phyloP scores from a whole-genome alignment of 495 filamentous ascomycete genomes.

The Aspergillus sclerotioniger region DNA sequence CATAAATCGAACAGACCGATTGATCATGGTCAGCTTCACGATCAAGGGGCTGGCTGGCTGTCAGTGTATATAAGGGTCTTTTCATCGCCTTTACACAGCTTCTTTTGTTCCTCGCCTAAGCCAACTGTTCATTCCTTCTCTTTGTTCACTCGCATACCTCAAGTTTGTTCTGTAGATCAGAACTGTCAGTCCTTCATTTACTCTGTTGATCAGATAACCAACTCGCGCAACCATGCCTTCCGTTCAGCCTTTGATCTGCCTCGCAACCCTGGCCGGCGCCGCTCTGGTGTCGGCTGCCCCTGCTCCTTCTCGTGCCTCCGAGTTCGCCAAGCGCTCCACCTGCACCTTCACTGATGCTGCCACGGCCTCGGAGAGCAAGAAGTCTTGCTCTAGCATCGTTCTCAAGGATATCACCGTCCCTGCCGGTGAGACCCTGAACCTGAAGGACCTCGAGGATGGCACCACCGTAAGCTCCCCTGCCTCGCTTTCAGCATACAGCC shows the following conservation, averaged over 20 bases:
- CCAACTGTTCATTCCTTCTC: neutral
- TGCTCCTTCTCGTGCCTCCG: slow-evolving; percentile 3
- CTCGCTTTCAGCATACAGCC: neutral
- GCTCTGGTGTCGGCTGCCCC: slow-evolving; percentile 15
- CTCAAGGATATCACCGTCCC: slow-evolving; percentile 50
- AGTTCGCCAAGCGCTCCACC: slow-evolving; percentile 14
- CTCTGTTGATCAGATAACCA: slow-evolving; percentile 4
- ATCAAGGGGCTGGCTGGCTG: neutral
- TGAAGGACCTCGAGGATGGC: slow-evolving; percentile 44
- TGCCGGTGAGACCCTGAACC: slow-evolving; percentile 50
- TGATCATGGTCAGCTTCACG: neutral
- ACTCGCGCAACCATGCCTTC: slow-evolving; percentile 8
- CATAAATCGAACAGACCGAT: neutral
- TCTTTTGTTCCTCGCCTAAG: neutral
- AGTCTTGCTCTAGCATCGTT: slow-evolving; percentile 50
- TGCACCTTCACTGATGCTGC: slow-evolving; percentile 44
- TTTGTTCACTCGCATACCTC: no score
- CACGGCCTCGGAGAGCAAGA: slow-evolving; percentile 40
- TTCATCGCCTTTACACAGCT: neutral
- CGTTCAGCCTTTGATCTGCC: slow-evolving; percentile 4
- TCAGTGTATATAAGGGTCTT: neutral
- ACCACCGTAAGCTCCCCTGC: slow-evolving; percentile 44
- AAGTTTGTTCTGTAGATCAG: slow-evolving; percentile 6
- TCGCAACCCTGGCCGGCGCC: slow-evolving; percentile 9
- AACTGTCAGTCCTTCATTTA: slow-evolving; percentile 1